Conservation (phyloP, 805 yeast species). For the Barnettozyma californica region DNA sequence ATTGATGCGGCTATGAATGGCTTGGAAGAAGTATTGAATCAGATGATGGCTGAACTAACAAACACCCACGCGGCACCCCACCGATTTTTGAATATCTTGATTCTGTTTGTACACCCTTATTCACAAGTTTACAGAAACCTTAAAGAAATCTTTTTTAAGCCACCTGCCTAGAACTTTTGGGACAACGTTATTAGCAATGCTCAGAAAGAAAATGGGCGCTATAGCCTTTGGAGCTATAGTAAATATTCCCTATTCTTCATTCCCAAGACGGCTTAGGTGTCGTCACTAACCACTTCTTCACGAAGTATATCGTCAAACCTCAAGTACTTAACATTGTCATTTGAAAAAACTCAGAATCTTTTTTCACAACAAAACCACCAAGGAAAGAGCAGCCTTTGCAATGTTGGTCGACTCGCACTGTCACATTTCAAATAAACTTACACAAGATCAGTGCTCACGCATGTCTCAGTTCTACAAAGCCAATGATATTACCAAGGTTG, state of each 20-base stretch:
- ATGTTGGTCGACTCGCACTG: constrained; percentile 32
- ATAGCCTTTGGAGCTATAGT: no score
- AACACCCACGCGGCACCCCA: not conserved
- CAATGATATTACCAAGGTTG: constrained; percentile 9
- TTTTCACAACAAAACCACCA: not conserved
- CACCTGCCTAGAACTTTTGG: no score
- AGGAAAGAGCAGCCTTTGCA: not conserved
- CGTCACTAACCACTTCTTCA: no score
- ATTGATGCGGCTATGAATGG: not conserved
- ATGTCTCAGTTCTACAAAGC: constrained; percentile 5
- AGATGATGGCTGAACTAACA: not conserved
- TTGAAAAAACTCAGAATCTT: not conserved
- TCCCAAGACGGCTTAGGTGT: no score
- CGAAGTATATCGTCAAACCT: no score
- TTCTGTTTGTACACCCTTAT: no score
- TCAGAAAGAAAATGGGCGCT: not conserved
- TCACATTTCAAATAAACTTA: constrained; percentile 24
- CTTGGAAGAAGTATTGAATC: not conserved
- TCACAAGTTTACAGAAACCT: not conserved
- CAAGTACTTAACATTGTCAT: no score
- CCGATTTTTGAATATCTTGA: not conserved
- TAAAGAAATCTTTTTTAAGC: no score
- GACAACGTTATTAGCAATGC: not conserved
- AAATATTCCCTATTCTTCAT: no score
- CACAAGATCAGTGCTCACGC: not conserved